These are phyloP conservation scores for Lotmaria passim DNA, from an alignment of 208 protist genomes.

Conservation along the genomic window DNA sequence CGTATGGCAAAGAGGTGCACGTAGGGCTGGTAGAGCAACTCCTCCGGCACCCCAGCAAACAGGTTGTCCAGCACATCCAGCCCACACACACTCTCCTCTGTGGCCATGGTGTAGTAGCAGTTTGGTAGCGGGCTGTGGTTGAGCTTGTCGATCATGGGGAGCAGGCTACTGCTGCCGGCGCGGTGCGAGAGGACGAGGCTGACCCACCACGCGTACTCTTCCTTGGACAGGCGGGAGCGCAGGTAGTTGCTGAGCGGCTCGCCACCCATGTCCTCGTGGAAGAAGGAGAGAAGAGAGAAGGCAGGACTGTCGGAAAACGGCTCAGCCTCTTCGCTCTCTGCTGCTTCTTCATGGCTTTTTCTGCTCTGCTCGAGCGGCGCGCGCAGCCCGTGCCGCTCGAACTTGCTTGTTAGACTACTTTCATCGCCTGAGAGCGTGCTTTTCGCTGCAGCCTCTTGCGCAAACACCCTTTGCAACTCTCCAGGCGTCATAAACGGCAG, in stretches of 20 bases:
- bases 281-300: conserved; percentile 63
- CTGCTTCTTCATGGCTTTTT: neutral
- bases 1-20: conserved; percentile 77
- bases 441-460: neutral
- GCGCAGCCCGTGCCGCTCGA: neutral
- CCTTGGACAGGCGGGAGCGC: conserved; percentile 42
- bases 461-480: conserved; percentile 45
- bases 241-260: conserved; percentile 62
- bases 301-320: conserved; percentile 42
- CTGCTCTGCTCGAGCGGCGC: neutral
- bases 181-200: conserved; percentile 80
- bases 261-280: conserved; percentile 64
- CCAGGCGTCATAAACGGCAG: conserved; percentile 63
- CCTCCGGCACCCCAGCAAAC: conserved; percentile 75
- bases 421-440: neutral
- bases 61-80: conserved; percentile 87
- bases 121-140: conserved; percentile 84
- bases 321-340: neutral
- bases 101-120: conserved; percentile 84
- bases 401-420: neutral
- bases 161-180: conserved; percentile 56
- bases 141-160: conserved; percentile 85
- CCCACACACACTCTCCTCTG: conserved; percentile 61
- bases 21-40: conserved; percentile 77
- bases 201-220: conserved; percentile 83